Base-by-base conservation (phyloP, 2,329 filamentous ascomycete genomes). In the Epichloe sibirici region DNA sequence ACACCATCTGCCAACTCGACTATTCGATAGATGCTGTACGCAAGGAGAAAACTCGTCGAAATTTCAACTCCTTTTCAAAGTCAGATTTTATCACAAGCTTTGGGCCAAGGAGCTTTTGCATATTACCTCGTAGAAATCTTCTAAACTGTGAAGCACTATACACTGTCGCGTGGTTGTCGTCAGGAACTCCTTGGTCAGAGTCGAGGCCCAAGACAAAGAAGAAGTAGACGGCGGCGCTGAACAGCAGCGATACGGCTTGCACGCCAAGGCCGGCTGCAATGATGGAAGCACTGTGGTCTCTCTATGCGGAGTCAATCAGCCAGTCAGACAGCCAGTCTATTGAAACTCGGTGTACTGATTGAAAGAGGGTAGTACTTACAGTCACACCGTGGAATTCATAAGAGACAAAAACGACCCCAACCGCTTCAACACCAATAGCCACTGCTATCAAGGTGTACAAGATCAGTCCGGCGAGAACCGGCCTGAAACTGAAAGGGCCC, bases 231-330 rank as follows among this genome's bases (percentile, higher is more conserved):
- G 58, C 61, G 17, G 70, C 62, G 52, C 73, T 74, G 11, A 67
- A 57, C 31, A 70, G 46, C 9, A 78, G 61, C 4, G 70, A 66
- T 5, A 63, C 52, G 2, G 70, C 60, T 54, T 77, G 75, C 21
- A 78, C 61, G 2, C 62, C 70, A 12, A 78, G 57, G 7, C 75
- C 75, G 2, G 64, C 68, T 6, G 73, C 63, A n/a, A 74, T 60
- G 12, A 78, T 62, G 25, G 62, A 63, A 31, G 65, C 54, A 9
- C 74, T 63, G 58, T 66, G 62, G 21, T 53, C 52, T 50, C 62
- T 62, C 69, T 70, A 58, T 8, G n/a, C n/a, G 13, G 3, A 31
- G 55, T 64, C 31, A 63, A 58, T 45, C n/a, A 42, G 38, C 13
- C 4, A 3, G 8, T 31, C 28, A 31, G 28, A 11, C 28, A 31